phyloP scores from a whole-genome alignment of 1,284 basidiomycete species.

The Naganishia albida region DNA sequence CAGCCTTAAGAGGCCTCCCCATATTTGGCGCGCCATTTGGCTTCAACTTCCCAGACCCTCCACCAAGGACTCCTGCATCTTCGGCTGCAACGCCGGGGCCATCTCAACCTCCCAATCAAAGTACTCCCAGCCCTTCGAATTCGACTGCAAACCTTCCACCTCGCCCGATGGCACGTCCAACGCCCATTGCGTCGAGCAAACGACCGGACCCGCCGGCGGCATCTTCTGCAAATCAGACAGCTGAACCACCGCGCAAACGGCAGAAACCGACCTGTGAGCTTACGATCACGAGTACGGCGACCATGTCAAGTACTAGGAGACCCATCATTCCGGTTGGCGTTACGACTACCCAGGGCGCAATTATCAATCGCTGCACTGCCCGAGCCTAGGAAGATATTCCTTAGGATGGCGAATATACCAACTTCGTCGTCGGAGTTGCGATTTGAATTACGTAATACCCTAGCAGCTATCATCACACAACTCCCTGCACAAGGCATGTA shows the following conservation, averaged over 20 bases:
- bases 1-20: neutral
- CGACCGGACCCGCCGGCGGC: neutral
- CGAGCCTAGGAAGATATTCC: too few species aligned
- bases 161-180: neutral
- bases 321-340: constrained; percentile 2
- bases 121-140: neutral
- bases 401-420: too few species aligned
- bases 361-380: too few species aligned
- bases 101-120: neutral
- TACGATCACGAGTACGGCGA: neutral
- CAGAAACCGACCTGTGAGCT: neutral
- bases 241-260: constrained; percentile 12
- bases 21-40: constrained; percentile 12
- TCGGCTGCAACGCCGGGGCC: neutral
- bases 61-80: neutral
- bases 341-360: neutral
- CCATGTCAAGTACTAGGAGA: neutral
- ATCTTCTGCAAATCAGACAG: neutral
- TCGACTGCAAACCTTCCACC: neutral
- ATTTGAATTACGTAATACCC: too few species aligned
- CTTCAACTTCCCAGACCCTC: neutral
- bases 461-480: too few species aligned
- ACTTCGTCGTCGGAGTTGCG: too few species aligned
- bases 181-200: neutral
- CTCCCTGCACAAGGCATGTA: too few species aligned